Base-by-base conservation (phyloP, 352 stramenopile species). In the Phytopythium ostracodes region DNA sequence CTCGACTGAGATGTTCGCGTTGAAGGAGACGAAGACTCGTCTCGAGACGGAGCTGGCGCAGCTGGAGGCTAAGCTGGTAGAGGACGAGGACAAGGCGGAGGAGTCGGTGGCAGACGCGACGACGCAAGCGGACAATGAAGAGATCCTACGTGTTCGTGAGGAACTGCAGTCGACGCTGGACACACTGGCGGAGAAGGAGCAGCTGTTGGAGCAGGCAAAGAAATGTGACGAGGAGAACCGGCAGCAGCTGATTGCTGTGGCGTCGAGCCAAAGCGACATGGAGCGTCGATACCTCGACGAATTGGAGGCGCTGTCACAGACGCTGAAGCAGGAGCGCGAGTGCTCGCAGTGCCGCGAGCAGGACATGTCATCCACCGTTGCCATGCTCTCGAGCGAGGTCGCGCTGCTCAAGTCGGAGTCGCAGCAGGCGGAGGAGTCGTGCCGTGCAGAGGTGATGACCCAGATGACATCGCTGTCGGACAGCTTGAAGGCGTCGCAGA, bases 301-400 rank as follows among this genome's bases (percentile, higher is more conserved):
- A 58, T 62, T 87, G n/a, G 73, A 82, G 36, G 67, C 65, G 22
- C 57, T 84, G 22, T 68, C 67, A 2, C 54, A 73, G 27, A 77
- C 79, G 36, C 71, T 87, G 12, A 74, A 79, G 44, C 71, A 79
- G 46, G 77, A 84, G 52, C 73, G 68, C 40, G 73, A 80, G 49
- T 73, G 56, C 38, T 84, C 75, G 38, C 58, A 66, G 49, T 46
- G 64, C 43, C 77, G 77, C 15, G 77, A 82, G 51, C 64, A 81
- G 33, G 71, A 84, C 22, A 58, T 81, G 56, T 67, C 76, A 27
- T 65, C 70, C 3, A 67, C 60, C 2, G 69, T 87, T 17, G 49
- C 68, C 27, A 64, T 55, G 47, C 63, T 86, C 6, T 72, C 75
- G n/a, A 63, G 56, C 8, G 70, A 80, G 35, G 61, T 79, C 2